A percentile compares a stretch with the other conserved stretches of the same genome.
Evolutionary conservation across 1,284 basidiomycete genomes (phyloP).

Genomic region (Naganishia albida): DNA sequence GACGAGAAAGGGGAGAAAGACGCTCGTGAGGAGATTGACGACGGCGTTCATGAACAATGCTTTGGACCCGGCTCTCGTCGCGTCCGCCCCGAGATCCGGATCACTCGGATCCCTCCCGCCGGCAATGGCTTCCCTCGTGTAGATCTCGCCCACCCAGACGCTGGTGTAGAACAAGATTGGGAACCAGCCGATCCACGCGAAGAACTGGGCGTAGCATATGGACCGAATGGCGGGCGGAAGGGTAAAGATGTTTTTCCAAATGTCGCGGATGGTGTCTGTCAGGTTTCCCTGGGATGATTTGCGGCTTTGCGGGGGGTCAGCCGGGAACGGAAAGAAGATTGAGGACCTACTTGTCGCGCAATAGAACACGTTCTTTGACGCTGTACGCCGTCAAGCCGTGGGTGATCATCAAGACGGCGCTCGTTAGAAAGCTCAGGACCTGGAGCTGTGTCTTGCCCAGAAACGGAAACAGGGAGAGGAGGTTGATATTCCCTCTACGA

Average conservation of each 20-base stretch:
- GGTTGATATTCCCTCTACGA: conserved; percentile 67
- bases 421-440: conserved; percentile 62
- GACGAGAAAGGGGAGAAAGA: conserved; percentile 73
- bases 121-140: conserved; percentile 60
- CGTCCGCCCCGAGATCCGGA: conserved; percentile 60
- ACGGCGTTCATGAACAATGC: conserved; percentile 77
- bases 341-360: conserved; percentile 56
- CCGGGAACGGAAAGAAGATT: neutral
- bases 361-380: conserved; percentile 76
- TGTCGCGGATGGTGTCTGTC: conserved; percentile 49
- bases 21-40: conserved; percentile 68
- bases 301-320: conserved; percentile 41
- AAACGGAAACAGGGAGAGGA: conserved; percentile 66
- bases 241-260: conserved; percentile 68
- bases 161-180: conserved; percentile 85
- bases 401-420: conserved; percentile 53
- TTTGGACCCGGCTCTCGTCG: conserved; percentile 77
- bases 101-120: conserved; percentile 34
- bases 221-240: conserved; percentile 74
- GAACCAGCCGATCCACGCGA: conserved; percentile 79
- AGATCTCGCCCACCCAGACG: conserved; percentile 81
- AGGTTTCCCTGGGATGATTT: conserved; percentile 45
- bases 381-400: conserved; percentile 62
- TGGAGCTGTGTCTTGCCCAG: conserved; percentile 76
- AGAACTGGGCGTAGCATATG: conserved; percentile 79